Evolutionary conservation across 768 basidiomycete species (phyloP), one percentile per base, ranked within the genome.

Genomic region (Holtermannia corniformis): DNA sequence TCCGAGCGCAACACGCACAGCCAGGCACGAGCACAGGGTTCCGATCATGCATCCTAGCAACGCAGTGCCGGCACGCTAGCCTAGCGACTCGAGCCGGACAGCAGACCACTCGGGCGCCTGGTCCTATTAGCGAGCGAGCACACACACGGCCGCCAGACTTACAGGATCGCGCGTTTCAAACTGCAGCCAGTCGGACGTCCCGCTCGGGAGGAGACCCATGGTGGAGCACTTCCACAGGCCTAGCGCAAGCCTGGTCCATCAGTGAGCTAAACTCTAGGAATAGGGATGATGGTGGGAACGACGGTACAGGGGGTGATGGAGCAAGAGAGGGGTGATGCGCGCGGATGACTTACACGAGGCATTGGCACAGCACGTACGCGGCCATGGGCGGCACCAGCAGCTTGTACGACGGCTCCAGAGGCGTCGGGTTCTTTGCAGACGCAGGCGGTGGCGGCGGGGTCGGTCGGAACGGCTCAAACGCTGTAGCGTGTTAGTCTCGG

Each of bases 131-230:
- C 14, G 26, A 19, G 19, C 24, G 27, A 55, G 4, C 4, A 19
- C n/a, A 16, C 14, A 24, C 12, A 20, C 7, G 25, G 45, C 3
- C 26, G 22, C 23, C 25, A 22, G 11, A 78, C 82, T 62, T 62
- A 90, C 86, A 64, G 70, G 49, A 28, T 81, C 82, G 61, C 91
- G 76, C 1, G 81, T 84, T 75, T 93, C 91, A 60, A 96, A 96
- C 13, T 87, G 89, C 48, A 93, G 75, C 89, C 91, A 96, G 73
- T 96, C 92, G 1, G 85, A 89, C 0, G 89, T 87, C 1, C 92
- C 89, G 1, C 82, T 85, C 0, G 91, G 91, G 16, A 96, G 73
- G 49, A 96, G 76, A 0, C 91, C 91, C 89, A 96, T 91, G 0
- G 84, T 80, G 26, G 82, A 81, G 73, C 90, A 93, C 72, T 96